Conservation (phyloP, 2,329 filamentous ascomycete species). For the Trichoderma atroviride region DNA sequence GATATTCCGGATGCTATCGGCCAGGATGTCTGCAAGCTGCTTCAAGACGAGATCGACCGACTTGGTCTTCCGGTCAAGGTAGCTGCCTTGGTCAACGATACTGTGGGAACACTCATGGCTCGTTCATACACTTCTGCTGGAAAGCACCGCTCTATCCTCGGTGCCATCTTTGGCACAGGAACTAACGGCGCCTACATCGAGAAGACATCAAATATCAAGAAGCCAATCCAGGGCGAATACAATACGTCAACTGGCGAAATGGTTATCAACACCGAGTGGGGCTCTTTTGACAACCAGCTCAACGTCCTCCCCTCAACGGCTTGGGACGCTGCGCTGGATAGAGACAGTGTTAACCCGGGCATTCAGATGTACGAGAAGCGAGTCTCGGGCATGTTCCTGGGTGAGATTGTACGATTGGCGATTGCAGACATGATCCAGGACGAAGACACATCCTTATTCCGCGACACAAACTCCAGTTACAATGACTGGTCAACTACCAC, state of each 20-base stretch:
- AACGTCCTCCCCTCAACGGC: slow-evolving; percentile 82
- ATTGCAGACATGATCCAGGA: slow-evolving; percentile 73
- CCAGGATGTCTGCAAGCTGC: slow-evolving; percentile 88
- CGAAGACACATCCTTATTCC: slow-evolving; percentile 70
- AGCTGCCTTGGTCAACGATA: slow-evolving; percentile 96
- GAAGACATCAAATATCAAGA: slow-evolving; percentile 83
- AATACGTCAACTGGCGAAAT: slow-evolving; percentile 85
- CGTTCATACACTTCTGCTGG: slow-evolving; percentile 92
- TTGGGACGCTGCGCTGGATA: slow-evolving; percentile 80
- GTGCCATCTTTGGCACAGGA: slow-evolving; percentile 95
- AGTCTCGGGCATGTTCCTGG: slow-evolving; percentile 96
- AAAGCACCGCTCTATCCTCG: slow-evolving; percentile 83
- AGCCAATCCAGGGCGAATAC: slow-evolving; percentile 69
- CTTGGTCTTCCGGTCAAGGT: slow-evolving; percentile 87
- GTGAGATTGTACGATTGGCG: slow-evolving; percentile 83
- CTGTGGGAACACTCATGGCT: slow-evolving; percentile 96
- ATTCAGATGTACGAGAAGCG: slow-evolving; percentile 99
- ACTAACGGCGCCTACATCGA: slow-evolving; percentile 98
- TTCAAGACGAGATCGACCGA: slow-evolving; percentile 87
- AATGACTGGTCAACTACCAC: slow-evolving; percentile 74
- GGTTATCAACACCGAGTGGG: slow-evolving; percentile 99
- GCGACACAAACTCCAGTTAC: slow-evolving; percentile 69
- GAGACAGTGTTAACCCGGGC: slow-evolving; percentile 83
- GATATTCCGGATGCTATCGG: slow-evolving; percentile 94
- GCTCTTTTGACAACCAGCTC: slow-evolving; percentile 93